Evolutionary conservation across 495 filamentous ascomycete species (phyloP), one percentile per base, ranked within the genome.

Genomic region (Oleoguttula mirabilis): DNA sequence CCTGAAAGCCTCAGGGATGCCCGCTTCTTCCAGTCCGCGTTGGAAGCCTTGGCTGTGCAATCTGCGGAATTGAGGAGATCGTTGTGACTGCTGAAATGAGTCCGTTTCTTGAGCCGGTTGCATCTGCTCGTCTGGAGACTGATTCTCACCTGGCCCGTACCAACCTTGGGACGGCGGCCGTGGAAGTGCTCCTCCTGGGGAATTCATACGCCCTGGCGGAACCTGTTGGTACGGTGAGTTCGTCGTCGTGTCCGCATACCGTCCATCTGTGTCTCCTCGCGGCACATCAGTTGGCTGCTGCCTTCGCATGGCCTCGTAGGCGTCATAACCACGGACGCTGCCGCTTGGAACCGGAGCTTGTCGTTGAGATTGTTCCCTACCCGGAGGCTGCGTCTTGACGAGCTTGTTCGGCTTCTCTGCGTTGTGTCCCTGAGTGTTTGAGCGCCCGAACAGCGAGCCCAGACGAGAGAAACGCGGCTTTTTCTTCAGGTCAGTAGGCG

Each of bases 381-480:
- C 33, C 2, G 39, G 21, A 11, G 42, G 34, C n/a, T 41, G 42
- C n/a, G 30, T 40, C 28, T 54, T 54, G 19, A 38, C 39, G 12
- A 51, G 40, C 27, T 51, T 55, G 25, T 38, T 47, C 4, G 48
- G 34, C 21, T 54, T 48, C 22, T 34, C 21, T 12, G 43, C 12
- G n/a, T 39, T 38, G 16, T 32, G 42, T 12, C 44, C 44, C 16
- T 32, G 39, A 0, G 48, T 48, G 31, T 21, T 41, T 7, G 52
- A 55, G 10, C 52, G 52, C 33, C 50, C 40, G 32, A 63, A 63
- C 1, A 63, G 31, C 15, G 39, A 47, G 4, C 65, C 60, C 21
- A 71, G 48, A 10, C 56, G 55, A 1, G 67, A 71, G 39, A 71
- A 69, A 21, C 67, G 55, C 25, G 64, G 68, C 49, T 71, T 73